phyloP scores from a whole-genome alignment of 2,329 filamentous ascomycete species.

The Zelopaecilomyces penicillatus region DNA sequence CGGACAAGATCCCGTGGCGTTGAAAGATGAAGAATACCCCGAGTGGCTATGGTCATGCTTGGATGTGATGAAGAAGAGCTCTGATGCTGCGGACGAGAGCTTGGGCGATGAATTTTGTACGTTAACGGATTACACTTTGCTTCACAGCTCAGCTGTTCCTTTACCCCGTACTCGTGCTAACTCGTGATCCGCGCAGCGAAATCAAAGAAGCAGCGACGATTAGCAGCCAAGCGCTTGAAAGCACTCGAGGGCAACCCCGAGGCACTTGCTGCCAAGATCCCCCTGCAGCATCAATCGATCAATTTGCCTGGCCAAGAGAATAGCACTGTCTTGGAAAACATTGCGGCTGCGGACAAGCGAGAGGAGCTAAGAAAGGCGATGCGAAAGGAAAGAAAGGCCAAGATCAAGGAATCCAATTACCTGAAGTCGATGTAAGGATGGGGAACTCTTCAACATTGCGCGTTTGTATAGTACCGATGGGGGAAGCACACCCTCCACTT shows the following conservation, averaged over 20 bases:
- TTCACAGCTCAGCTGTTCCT: background rate
- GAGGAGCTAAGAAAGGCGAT: constrained; percentile 60
- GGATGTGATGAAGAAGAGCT: constrained; percentile 48
- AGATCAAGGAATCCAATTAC: constrained; percentile 82
- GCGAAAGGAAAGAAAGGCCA: constrained; percentile 64
- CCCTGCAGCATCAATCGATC: constrained; percentile 67
- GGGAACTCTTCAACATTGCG: no score
- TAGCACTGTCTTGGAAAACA: constrained; percentile 34
- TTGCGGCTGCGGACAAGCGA: constrained; percentile 43
- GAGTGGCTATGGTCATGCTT: constrained; percentile 72
- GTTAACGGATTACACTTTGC: constrained; percentile 24
- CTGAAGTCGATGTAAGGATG: constrained; percentile 62
- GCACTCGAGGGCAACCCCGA: constrained; percentile 56
- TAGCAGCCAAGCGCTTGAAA: constrained; percentile 59
- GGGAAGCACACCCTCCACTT: no score
- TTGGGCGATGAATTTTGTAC: constrained; percentile 73
- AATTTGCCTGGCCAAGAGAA: constrained; percentile 54
- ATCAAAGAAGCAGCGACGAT: constrained; percentile 70
- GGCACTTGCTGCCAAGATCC: constrained; percentile 59
- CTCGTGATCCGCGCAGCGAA: constrained; percentile 48
- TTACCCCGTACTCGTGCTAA: background rate
- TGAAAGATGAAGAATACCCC: constrained; percentile 69
- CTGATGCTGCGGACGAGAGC: constrained; percentile 40
- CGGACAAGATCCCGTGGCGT: constrained; percentile 62
- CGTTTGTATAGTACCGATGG: no score